Base-by-base conservation (phyloP, 169 alveolate genomes). In the Babesia sp. region DNA sequence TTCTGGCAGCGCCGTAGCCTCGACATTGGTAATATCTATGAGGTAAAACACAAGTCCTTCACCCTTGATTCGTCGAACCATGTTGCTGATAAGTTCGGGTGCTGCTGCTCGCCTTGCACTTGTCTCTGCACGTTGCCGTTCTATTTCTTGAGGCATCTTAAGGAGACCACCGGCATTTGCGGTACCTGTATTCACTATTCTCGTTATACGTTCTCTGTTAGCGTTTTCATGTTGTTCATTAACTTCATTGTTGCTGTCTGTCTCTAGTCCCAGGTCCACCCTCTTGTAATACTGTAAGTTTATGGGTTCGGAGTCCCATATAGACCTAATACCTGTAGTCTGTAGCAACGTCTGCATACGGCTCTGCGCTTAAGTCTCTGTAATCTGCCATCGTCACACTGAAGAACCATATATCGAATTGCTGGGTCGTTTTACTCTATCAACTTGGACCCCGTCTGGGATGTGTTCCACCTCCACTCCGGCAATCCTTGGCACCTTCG, bases 1-100 rank as follows among this genome's bases (percentile, higher is more conserved):
- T 69, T 91, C 95, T 12, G 96, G 96, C 18, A 92, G 81, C 54
- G 90, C 90, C 0, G 96, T 87, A 56, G 82, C 82, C 72, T 92
- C 96, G 26, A 92, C 48, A 85, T 92, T 92, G 36, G 90, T 84
- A 26, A 92, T 67, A 64, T 92, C 96, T 3, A 92, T 83, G 54
- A 92, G 29, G 51, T 85, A 90, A 26, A 92, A 56, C 8, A 92
- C 92, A n/a, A 92, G 59, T 0, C 94, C 86, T 37, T 91, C 85
- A 54, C 75, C 60, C 68, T 80, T 87, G 61, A 89, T 85, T 26
- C 86, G 75, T 34, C 74, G 66, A 14, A 81, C 64, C 69, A 89
- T 57, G 37, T 71, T 36, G 31, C 79, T 70, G 36, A 79, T 79
- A 20, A 79, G 53, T 46, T 79, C 87, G n/a, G 87, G 75, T 0